Evolutionary conservation across 2,329 filamentous ascomycete species (phyloP), one percentile per base, ranked within the genome.

Genomic region (Verticillium tricorpus): DNA sequence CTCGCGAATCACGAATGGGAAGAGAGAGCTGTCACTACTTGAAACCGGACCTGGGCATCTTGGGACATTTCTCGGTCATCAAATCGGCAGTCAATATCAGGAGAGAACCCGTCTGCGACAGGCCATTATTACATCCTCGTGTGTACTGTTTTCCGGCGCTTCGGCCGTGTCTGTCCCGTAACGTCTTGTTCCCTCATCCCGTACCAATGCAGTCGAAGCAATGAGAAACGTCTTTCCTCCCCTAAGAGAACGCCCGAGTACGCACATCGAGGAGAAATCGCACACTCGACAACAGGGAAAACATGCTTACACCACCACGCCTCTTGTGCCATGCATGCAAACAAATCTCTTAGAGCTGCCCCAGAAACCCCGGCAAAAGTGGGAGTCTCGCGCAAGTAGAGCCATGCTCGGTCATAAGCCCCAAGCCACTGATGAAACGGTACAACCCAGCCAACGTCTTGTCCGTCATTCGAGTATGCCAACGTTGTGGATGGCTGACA

Each of bases 71-170:
- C 17, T 45, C 17, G 8, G 17, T 45, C 39, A 7, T 19, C 19
- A 52, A 12, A 25, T 11, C n/a, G 12, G 45, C n/a, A 12, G 45
- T 52, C 45, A 25, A 19, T 22, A 19, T 22, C n/a, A 52, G 8
- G n/a, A 12, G 19, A 19, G n/a, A 52, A 58, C 59, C 63, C 63
- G 57, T 61, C 50, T 40, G 61, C 61, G 57, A 65, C 64, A 64
- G 63, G 64, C 54, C 28, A 63, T 63, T 65, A 61, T 63, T 63
- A 61, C 61, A 65, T 65, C 45, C 64, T 65, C 34, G 59, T 64
- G 64, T 64, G 63, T 65, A 65, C 63, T 64, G 57, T 40, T 58
- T 54, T 60, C 58, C 52, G 34, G 55, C 58, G 52, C 50, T 54
- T 35, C 28, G 25, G 45, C 56, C 35, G 60, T n/a, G 45, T 14